These are phyloP conservation scores for Ilex paraguariensis DNA, from an alignment of 305 asterid species.

Conservation along the genomic window DNA sequence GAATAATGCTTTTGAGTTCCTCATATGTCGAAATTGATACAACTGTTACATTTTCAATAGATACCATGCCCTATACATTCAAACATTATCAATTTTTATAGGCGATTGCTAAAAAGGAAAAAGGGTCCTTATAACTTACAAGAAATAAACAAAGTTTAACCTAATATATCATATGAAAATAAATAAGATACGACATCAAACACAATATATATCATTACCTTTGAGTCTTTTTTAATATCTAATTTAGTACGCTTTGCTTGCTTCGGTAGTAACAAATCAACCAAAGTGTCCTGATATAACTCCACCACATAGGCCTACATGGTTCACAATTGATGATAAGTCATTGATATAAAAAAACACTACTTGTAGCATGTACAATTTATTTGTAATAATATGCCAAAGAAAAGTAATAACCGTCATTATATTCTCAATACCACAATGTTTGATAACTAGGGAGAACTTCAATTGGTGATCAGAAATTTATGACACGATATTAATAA, in stretches of 20 bases:
- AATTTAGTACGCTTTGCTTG: constrained; percentile 58
- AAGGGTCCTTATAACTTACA: too few relatives aligned
- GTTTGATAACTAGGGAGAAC: too few relatives aligned
- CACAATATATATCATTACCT: constrained; percentile 32
- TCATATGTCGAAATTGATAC: constrained; percentile 69
- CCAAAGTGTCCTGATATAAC: constrained; percentile 78
- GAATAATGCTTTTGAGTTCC: constrained; percentile 59
- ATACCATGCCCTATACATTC: constrained; percentile 75
- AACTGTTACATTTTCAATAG: constrained; percentile 71
- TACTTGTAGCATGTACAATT: too few relatives aligned
- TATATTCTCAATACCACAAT: too few relatives aligned
- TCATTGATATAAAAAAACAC: neutral
- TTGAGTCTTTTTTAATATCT: constrained; percentile 87
- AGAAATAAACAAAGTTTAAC: too few relatives aligned
- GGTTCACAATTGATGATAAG: constrained; percentile 6
- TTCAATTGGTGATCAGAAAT: too few relatives aligned
- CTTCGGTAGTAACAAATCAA: constrained; percentile 81
- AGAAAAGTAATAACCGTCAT: too few relatives aligned
- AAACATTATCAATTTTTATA: too few relatives aligned
- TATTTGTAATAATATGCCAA: too few relatives aligned
- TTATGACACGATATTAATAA: too few relatives aligned
- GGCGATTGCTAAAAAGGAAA: too few relatives aligned
- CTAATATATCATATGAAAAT: too few relatives aligned
- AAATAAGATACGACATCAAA: neutral
- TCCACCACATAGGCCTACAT: constrained; percentile 94